Evolutionary conservation across 1,139 yeast genomes (phyloP).

Genomic region (Protomyces gravidus): DNA sequence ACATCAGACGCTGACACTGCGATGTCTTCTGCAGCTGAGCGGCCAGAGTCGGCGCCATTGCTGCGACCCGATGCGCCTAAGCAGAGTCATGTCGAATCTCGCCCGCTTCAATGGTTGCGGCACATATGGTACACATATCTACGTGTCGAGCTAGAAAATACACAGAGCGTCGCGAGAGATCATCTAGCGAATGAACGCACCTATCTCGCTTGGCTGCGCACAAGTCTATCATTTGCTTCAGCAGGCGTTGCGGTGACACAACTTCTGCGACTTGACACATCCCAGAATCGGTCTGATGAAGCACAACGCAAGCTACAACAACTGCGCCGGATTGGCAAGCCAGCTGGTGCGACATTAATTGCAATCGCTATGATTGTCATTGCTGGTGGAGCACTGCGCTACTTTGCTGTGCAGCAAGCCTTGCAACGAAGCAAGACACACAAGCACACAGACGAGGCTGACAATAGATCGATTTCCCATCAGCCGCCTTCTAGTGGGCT

Average conservation of each 20-base stretch:
- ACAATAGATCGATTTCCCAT: not conserved
- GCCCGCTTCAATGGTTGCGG: too few species aligned
- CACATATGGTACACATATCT: constrained; percentile 2
- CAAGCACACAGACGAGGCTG: not conserved
- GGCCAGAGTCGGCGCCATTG: too few species aligned
- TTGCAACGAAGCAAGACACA: constrained; percentile 5
- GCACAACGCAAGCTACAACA: constrained; percentile 3
- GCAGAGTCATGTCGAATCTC: too few species aligned
- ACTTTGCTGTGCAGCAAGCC: constrained; percentile 16
- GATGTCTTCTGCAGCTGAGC: too few species aligned
- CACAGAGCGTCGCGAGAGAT: constrained; percentile 19
- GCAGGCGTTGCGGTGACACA: constrained; percentile 26
- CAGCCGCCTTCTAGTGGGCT: not conserved
- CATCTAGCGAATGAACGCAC: constrained; percentile 18
- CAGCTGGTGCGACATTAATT: constrained; percentile 18
- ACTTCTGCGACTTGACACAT: constrained; percentile 12
- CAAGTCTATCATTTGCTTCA: constrained; percentile 17
- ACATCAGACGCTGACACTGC: too few species aligned
- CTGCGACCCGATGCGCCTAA: too few species aligned
- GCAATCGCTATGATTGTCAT: constrained; percentile 21
- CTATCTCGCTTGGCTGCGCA: constrained; percentile 24
- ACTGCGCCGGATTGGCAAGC: constrained; percentile 18
- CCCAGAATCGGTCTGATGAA: not conserved
- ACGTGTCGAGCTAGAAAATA: constrained; percentile 16
- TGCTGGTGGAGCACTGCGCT: constrained; percentile 6